Evolutionary conservation across 2,329 filamentous ascomycete genomes (phyloP).

Genomic region (Ophiosphaerella narmari): DNA sequence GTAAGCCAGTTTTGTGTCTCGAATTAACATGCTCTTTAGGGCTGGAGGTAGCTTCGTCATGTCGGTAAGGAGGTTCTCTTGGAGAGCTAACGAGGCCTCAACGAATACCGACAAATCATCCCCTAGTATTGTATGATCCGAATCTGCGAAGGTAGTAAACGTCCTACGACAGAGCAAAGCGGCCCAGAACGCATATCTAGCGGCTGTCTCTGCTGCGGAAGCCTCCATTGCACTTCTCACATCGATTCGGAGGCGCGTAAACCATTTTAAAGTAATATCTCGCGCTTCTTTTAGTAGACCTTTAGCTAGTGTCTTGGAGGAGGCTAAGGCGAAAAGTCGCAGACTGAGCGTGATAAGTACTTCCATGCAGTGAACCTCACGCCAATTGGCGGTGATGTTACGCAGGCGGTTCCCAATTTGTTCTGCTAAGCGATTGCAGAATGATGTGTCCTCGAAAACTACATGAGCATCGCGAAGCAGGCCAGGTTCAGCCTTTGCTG

Average conservation of each 20-base stretch:
- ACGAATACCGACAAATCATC: slow-evolving; percentile 38
- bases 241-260: slow-evolving; percentile 51
- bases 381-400: slow-evolving; percentile 60
- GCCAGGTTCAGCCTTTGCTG: slow-evolving; percentile 32
- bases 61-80: slow-evolving; percentile 53
- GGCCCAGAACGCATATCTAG: slow-evolving; percentile 57
- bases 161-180: slow-evolving; percentile 62
- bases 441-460: slow-evolving; percentile 55
- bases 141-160: background rate
- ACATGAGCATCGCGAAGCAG: slow-evolving; percentile 55
- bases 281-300: slow-evolving; percentile 51
- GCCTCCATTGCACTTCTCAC: slow-evolving; percentile 21
- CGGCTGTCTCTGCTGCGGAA: background rate
- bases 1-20: slow-evolving; percentile 54
- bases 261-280: slow-evolving; percentile 56
- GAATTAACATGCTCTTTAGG: slow-evolving; percentile 49
- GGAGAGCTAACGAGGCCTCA: slow-evolving; percentile 50
- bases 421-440: slow-evolving; percentile 55
- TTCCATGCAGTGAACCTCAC: slow-evolving; percentile 64
- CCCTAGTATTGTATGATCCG: too few species aligned
- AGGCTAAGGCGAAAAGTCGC: slow-evolving; percentile 42
- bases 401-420: slow-evolving; percentile 55
- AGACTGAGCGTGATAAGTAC: slow-evolving; percentile 58
- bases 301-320: slow-evolving; percentile 16
- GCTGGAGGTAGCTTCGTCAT: slow-evolving; percentile 39